Conservation (phyloP, 2,329 filamentous ascomycete species). For the Coniochaeta pulveracea region DNA sequence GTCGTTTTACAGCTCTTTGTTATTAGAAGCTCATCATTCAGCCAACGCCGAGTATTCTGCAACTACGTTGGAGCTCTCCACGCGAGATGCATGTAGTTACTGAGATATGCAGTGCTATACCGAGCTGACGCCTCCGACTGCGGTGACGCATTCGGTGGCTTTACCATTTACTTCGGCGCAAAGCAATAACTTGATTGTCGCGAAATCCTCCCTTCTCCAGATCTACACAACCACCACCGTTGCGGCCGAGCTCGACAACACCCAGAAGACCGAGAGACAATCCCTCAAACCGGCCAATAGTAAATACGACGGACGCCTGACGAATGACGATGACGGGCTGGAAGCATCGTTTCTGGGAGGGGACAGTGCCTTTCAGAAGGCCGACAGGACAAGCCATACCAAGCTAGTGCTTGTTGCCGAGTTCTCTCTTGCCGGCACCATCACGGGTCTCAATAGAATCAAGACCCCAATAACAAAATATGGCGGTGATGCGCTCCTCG, state of each 20-base stretch:
- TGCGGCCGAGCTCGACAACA: slow-evolving; percentile 46
- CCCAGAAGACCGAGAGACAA: slow-evolving; percentile 15
- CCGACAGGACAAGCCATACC: slow-evolving; percentile 54
- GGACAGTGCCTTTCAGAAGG: slow-evolving; percentile 48
- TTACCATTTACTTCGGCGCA: slow-evolving; percentile 67
- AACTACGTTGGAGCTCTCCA: no score
- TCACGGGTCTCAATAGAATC: slow-evolving; percentile 72
- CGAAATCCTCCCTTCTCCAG: slow-evolving; percentile 86
- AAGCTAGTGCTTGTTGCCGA: slow-evolving; percentile 81
- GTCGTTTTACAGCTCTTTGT: no score
- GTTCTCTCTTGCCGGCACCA: slow-evolving; percentile 70
- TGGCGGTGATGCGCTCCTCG: slow-evolving; percentile 70
- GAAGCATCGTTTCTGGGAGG: slow-evolving; percentile 55
- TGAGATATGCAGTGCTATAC: slow-evolving; percentile 87
- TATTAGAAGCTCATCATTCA: no score
- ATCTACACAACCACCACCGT: slow-evolving; percentile 68
- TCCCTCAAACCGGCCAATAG: slow-evolving; percentile 29
- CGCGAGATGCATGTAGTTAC: slow-evolving; percentile 16
- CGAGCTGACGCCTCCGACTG: slow-evolving; percentile 87
- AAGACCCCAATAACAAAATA: slow-evolving; percentile 62
- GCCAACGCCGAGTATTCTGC: no score
- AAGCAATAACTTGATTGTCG: slow-evolving; percentile 77
- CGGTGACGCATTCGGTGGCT: slow-evolving; percentile 77
- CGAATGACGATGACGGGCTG: slow-evolving; percentile 50
- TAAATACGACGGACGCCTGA: slow-evolving; percentile 38